Base-by-base conservation (phyloP, 805 yeast genomes). In the Barnettozyma vustinii region DNA sequence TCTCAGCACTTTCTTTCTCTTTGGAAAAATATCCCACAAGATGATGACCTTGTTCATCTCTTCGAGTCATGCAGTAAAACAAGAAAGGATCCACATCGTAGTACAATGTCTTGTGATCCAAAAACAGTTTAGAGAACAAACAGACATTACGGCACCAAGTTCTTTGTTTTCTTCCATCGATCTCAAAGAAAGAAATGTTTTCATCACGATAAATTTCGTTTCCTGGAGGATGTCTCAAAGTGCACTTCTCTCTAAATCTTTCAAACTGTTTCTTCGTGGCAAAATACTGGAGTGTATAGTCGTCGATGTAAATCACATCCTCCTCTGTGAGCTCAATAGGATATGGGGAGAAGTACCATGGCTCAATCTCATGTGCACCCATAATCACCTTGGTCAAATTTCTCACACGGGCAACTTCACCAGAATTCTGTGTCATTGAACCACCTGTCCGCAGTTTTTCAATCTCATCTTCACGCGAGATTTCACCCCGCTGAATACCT, bases 321-420 rank as follows among this genome's bases (percentile, higher is more conserved):
- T 85, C 94, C 59, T 94, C 98, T 0, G 97, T 89, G 48, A 90
- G 75, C 63, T 94, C 99, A 15, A 89, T 75, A 0, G 99, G 99
- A 65, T 94, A 94, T 1, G 99, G 98, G 1, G 96, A 87, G 61
- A 94, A 94, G 68, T 94, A 94, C 99, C 99, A 94, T 2, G 99
- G 99, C 65, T 94, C 99, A 46, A 94, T 89, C 57, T 87, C 86
- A 65, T 83, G 89, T 54, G 84, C 85, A 1, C 99, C 99, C 69
- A 94, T 80, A 4, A 88, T 84, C 5, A 94, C 80, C 47, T 79
- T 76, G 42, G 79, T 74, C 53, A 94, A 74, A 62, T 94, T 94
- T 56, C 98, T 77, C 42, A 94, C 97, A 48, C 94, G 76, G 0
- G 98, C 90, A 21, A 92, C 87, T 61, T 92, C 98, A 49, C 76